Evolutionary conservation across 2,329 filamentous ascomycete genomes (phyloP), one percentile per base, ranked within the genome.

Genomic region (Cucurbitaria berberidis): DNA sequence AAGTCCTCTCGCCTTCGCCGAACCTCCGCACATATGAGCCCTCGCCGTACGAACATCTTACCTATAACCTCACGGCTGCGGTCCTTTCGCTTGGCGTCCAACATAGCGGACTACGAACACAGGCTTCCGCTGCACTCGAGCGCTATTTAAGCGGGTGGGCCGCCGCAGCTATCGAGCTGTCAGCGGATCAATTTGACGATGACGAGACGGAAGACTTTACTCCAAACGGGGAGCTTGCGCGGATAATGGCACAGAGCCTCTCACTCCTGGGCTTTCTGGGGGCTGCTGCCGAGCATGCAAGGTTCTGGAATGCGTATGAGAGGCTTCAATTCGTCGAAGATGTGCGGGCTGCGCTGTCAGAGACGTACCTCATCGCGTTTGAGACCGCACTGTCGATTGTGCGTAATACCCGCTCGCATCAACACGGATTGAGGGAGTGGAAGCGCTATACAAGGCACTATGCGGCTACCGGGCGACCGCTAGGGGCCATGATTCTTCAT

Each of bases 321-420:
- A 86, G 92, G 47, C 76, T 96, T 24, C 81, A 83, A 3, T 76
- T 98, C 41, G 84, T 97, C 15, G 84, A 89, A 55, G 83, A 86
- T 42, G 77, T 96, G 29, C 87, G 87, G 47, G 80, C 82, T 27
- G 82, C 96, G 16, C 80, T 99, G 11, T 93, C 91, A 0, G 93
- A 96, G 67, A 82, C 86, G 6, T 96, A 96, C 70, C 82, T 97
- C 60, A 85, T 96, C 11, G 87, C 90, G 1, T 85, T 98, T 32
- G 95, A 98, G 76, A 91, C 91, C 0, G 90, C 92, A 8, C 88
- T 96, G 52, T 97, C 93, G 8, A 92, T 90, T 8, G 89, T 98
- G 59, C 89, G 93, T 49, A 96, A 96, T 74, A 84, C 88, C 2
- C 86, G 86, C 60, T 83, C 83, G 24, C 78, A 86, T 21, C 87